phyloP scores from a whole-genome alignment of 78 protist genomes.

The Dictyostelium discoideum region DNA sequence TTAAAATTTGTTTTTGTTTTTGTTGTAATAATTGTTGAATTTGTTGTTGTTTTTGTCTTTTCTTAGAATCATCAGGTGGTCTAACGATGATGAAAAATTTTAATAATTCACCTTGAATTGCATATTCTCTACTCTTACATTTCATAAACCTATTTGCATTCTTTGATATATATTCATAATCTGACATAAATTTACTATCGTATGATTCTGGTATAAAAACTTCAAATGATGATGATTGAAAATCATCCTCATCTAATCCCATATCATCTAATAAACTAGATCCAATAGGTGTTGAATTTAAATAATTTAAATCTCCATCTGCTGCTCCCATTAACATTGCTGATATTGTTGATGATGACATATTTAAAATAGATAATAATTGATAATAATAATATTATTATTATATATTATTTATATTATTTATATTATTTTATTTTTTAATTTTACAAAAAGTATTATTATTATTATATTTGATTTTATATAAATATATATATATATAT shows the following conservation, averaged over 20 bases:
- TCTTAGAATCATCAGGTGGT: slow-evolving; percentile 27
- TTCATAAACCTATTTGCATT: slow-evolving; percentile 27
- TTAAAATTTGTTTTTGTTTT: neutral
- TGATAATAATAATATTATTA: neutral
- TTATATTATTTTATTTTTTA: neutral
- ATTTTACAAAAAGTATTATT: no score
- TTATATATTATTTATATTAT: neutral
- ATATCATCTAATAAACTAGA: slow-evolving; percentile 38
- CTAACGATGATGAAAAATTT: slow-evolving; percentile 60
- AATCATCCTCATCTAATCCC: slow-evolving; percentile 66
- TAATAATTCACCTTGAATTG: slow-evolving; percentile 66
- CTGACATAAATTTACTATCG: slow-evolving; percentile 27
- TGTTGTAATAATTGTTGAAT: neutral
- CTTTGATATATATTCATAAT: slow-evolving; percentile 34
- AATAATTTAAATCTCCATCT: slow-evolving; percentile 18
- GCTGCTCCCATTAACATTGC: slow-evolving; percentile 25
- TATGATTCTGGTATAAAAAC: slow-evolving; percentile 34
- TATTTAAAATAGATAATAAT: neutral
- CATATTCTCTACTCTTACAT: slow-evolving; percentile 27
- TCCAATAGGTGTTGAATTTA: neutral
- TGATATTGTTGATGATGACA: slow-evolving; percentile 39
- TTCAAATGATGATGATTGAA: slow-evolving; percentile 35
- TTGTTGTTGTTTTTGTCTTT: slow-evolving; percentile 13
- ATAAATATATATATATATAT: no score
- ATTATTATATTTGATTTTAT: no score